Evolutionary conservation across 2,329 filamentous ascomycete genomes (phyloP), one percentile per base, ranked within the genome.

Genomic region (Microthyrium microscopicum): DNA sequence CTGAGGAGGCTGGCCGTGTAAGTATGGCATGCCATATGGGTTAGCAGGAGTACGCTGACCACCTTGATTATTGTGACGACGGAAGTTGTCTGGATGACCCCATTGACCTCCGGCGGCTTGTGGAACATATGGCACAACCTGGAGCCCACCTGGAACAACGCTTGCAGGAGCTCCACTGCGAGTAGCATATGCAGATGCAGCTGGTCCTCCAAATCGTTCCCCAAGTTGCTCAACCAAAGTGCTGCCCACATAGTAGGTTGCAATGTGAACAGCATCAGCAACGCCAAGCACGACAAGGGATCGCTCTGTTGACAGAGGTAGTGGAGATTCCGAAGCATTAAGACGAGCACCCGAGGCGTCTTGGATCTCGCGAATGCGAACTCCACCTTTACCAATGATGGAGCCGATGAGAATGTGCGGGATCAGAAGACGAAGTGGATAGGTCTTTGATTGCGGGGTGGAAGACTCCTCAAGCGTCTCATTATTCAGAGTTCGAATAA

Each of bases 271-370:
- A 38, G 89, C 87, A 61, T 98, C 89, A 34, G 89, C 89, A 38
- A 98, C 89, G 54, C 89, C 89, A 58, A 95, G 83, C 20, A 98
- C 85, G 33, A 98, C 87, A 31, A 98, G 71, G n/a, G 89, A 95
- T 30, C 89, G 81, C 61, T 98, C 89, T 39, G 84, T 92, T 13
- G 89, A 98, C 40, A 94, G 70, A 31, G 89, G 89, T 36, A 98
- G 70, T 52, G 85, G 92, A 4, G 84, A 78, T 55, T 95, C 89
- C 5, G 89, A 98, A 18, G 89, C 89, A 56, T 98, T 98, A 29
- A 98, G 70, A 41, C 91, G 79, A 34, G 89, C 89, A 39, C 91
- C 91, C 12, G 89, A 98, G 15, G 85, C 85, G 53, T 98, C 89
- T 56, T 98, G 89, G 41, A 98, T 98, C 60, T 98, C 89, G 43